These are phyloP conservation scores for Thraustotheca clavata DNA, from an alignment of 352 stramenopile species.

Conservation along the genomic window DNA sequence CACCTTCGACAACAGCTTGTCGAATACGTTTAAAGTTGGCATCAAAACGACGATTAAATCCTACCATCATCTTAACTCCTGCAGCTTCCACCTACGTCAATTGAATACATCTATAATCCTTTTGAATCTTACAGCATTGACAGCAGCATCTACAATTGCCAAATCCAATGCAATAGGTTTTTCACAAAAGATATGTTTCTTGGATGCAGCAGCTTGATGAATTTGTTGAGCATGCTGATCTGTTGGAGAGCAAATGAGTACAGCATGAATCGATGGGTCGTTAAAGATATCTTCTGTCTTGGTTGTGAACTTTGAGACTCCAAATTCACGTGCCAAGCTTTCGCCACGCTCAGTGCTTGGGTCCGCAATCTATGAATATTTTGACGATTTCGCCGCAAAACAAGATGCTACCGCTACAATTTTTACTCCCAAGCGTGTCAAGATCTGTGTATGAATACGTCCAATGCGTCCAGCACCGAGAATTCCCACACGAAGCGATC, in stretches of 20 bases:
- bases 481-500: conserved; percentile 45
- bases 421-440: conserved; percentile 39
- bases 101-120: not conserved
- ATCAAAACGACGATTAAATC: conserved; percentile 91
- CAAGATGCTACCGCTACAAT: conserved; percentile 35
- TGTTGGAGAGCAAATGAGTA: conserved; percentile 95
- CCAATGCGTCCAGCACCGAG: conserved; percentile 62
- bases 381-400: conserved; percentile 19
- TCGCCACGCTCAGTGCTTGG: conserved; percentile 25
- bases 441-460: conserved; percentile 42
- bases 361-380: conserved; percentile 29
- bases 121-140: conserved; percentile 31
- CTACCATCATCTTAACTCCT: conserved; percentile 93
- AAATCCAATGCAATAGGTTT: conserved; percentile 93
- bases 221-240: conserved; percentile 93
- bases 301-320: conserved; percentile 57
- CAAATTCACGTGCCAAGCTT: conserved; percentile 31
- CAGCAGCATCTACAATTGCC: conserved; percentile 41
- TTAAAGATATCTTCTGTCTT: conserved; percentile 87
- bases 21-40: conserved; percentile 90
- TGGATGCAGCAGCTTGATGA: conserved; percentile 82
- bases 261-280: conserved; percentile 90
- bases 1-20: conserved; percentile 64
- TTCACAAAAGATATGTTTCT: conserved; percentile 95
- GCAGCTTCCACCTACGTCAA: conserved; percentile 27